These are phyloP conservation scores for Helicocarpus griseus DNA, from an alignment of 2,329 filamentous ascomycete genomes.

Conservation along the genomic window DNA sequence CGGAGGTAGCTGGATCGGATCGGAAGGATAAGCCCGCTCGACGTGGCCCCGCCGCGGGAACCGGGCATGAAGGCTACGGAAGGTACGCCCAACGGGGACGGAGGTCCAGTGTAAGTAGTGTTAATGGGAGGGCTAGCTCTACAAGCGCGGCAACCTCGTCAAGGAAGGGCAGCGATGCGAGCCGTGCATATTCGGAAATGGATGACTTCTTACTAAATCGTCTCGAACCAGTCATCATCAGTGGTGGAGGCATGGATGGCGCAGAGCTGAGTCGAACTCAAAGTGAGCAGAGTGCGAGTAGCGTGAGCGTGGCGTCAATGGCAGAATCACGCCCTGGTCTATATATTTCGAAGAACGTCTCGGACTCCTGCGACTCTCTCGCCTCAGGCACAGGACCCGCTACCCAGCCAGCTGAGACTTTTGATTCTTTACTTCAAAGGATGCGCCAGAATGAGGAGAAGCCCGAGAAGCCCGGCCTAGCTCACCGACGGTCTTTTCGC, in stretches of 20 bases:
- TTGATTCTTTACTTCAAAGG: constrained; percentile 13
- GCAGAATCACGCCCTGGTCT: constrained; percentile 15
- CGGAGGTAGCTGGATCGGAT: constrained; percentile 41
- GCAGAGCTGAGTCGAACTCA: constrained; percentile 26
- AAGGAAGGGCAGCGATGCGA: constrained; percentile 33
- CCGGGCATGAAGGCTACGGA: constrained; percentile 66
- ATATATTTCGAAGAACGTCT: constrained; percentile 18
- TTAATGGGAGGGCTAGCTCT: constrained; percentile 30
- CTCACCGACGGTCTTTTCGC: constrained; percentile 17
- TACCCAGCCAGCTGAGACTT: constrained; percentile 24
- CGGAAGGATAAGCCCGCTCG: constrained; percentile 50
- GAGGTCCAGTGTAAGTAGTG: constrained; percentile 33
- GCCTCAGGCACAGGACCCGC: constrained; percentile 18
- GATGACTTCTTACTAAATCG: constrained; percentile 40
- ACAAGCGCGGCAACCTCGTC: constrained; percentile 31
- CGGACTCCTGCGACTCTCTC: constrained; percentile 27
- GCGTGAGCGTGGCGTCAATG: constrained; percentile 22
- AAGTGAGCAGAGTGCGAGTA: constrained; percentile 32
- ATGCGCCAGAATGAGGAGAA: constrained; percentile 3
- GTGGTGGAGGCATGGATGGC: constrained; percentile 32
- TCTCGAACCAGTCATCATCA: constrained; percentile 41
- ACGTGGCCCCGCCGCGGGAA: constrained; percentile 83
- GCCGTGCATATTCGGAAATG: constrained; percentile 32
- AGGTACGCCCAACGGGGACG: constrained; percentile 38
- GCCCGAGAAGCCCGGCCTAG: constrained; percentile 10